These are phyloP conservation scores for Irpex lacteus DNA, from an alignment of 1,284 basidiomycete genomes.

Conservation along the genomic window DNA sequence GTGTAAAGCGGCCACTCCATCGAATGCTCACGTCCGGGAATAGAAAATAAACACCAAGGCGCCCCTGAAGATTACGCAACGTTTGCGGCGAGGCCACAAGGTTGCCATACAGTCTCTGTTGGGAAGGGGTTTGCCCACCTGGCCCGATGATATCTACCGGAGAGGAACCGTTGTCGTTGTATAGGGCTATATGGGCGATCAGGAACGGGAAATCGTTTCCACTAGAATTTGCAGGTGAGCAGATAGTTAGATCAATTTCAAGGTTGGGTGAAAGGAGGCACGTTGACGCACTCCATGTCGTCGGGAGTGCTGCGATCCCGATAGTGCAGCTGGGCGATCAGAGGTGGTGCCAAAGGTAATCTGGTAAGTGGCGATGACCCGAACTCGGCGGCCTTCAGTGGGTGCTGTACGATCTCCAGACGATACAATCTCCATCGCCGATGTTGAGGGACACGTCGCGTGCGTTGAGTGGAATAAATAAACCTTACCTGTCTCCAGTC, in stretches of 20 bases:
- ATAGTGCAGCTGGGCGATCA: constrained; percentile 75
- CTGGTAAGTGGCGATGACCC: constrained; percentile 72
- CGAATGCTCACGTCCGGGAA: constrained; percentile 89
- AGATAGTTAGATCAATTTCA: constrained; percentile 18
- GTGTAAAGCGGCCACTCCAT: constrained; percentile 70
- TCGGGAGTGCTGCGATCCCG: constrained; percentile 65
- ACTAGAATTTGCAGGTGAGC: constrained; percentile 33
- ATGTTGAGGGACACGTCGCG: not conserved
- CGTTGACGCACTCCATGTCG: constrained; percentile 61
- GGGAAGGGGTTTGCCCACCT: constrained; percentile 42
- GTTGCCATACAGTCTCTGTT: constrained; percentile 77
- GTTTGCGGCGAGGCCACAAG: constrained; percentile 79
- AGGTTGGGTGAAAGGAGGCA: constrained; percentile 7
- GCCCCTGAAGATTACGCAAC: constrained; percentile 74
- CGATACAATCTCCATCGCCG: constrained; percentile 55
- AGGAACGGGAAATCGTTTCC: constrained; percentile 82
- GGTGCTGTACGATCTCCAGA: constrained; percentile 79
- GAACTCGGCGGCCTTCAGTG: constrained; percentile 77
- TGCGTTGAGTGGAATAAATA: not conserved
- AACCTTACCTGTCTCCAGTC: not conserved
- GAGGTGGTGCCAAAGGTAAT: constrained; percentile 76
- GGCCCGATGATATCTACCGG: constrained; percentile 54
- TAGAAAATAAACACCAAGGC: constrained; percentile 78
- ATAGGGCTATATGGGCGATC: constrained; percentile 74
- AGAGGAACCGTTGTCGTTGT: constrained; percentile 56